These are phyloP conservation scores for Hypoxylon sp. DNA, from an alignment of 2,329 filamentous ascomycete genomes.

Conservation along the genomic window DNA sequence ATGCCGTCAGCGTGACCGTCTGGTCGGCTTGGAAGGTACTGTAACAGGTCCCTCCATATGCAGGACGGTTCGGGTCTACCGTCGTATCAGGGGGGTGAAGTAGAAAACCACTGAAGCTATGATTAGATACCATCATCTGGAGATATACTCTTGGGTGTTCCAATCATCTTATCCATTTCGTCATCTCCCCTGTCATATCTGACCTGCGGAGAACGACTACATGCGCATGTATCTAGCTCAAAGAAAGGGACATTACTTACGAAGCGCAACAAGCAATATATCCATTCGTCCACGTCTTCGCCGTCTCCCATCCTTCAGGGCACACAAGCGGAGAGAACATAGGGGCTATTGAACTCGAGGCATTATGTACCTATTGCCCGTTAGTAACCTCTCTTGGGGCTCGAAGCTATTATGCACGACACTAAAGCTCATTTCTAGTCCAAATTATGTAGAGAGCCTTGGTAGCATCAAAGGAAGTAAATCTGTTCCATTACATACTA, in stretches of 20 bases:
- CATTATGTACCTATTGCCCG: conserved; percentile 26
- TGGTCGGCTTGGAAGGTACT: conserved; percentile 33
- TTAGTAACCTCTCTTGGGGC: conserved; percentile 1
- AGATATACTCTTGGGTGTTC: not conserved
- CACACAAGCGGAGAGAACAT: conserved; percentile 41
- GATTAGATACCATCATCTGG: conserved; percentile 10
- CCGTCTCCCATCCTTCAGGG: conserved; percentile 34
- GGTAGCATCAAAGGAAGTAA: not conserved
- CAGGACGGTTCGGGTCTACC: conserved; percentile 36
- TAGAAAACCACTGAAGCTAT: conserved; percentile 31
- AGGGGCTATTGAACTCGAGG: conserved; percentile 41
- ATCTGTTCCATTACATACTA: conserved; percentile 26
- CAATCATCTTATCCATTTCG: not conserved
- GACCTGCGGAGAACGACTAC: not conserved
- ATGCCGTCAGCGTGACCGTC: conserved; percentile 34
- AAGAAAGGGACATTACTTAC: conserved; percentile 28
- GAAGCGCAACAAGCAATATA: conserved; percentile 45
- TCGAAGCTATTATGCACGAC: too few relatives aligned
- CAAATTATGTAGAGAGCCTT: not conserved
- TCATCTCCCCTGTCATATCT: not conserved
- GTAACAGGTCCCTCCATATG: conserved; percentile 43
- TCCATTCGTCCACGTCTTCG: conserved; percentile 30
- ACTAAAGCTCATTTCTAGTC: not conserved
- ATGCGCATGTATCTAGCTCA: not conserved
- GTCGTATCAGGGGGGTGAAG: conserved; percentile 31